phyloP scores from a whole-genome alignment of 768 basidiomycete genomes.

The Boletus barrowsii region DNA sequence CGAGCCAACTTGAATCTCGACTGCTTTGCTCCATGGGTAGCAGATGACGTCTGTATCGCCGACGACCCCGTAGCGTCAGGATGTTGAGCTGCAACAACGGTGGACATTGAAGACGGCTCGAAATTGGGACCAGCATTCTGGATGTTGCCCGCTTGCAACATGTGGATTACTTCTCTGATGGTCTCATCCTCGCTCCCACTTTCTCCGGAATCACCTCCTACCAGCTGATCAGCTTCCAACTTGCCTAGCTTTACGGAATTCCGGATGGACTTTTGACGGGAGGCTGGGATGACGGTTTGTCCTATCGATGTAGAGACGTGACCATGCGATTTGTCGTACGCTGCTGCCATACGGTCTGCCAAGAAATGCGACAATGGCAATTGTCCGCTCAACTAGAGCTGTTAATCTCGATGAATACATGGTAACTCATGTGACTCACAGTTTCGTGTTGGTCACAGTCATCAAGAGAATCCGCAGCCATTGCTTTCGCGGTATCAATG shows the following conservation, averaged over 20 bases:
- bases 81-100: background rate
- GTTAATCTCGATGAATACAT: conserved; percentile 3
- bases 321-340: conserved; percentile 43
- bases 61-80: background rate
- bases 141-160: conserved; percentile 49
- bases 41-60: background rate
- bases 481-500: conserved; percentile 51
- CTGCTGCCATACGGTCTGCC: conserved; percentile 49
- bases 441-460: conserved; percentile 43
- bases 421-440: conserved; percentile 30
- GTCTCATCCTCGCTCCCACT: conserved; percentile 54
- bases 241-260: conserved; percentile 56
- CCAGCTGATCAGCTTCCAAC: conserved; percentile 47
- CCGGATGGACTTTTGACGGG: conserved; percentile 47
- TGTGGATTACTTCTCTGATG: conserved; percentile 49
- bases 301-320: conserved; percentile 39
- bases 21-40: conserved; percentile 31
- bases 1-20: conserved; percentile 47
- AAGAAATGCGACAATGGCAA: conserved; percentile 64
- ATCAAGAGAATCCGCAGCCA: conserved; percentile 46
- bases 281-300: conserved; percentile 41
- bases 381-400: conserved; percentile 40
- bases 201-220: conserved; percentile 49
- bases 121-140: conserved; percentile 53
- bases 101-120: conserved; percentile 5